Conservation (phyloP, 495 filamentous ascomycete genomes). For the Barbatosphaeria neglecta region DNA sequence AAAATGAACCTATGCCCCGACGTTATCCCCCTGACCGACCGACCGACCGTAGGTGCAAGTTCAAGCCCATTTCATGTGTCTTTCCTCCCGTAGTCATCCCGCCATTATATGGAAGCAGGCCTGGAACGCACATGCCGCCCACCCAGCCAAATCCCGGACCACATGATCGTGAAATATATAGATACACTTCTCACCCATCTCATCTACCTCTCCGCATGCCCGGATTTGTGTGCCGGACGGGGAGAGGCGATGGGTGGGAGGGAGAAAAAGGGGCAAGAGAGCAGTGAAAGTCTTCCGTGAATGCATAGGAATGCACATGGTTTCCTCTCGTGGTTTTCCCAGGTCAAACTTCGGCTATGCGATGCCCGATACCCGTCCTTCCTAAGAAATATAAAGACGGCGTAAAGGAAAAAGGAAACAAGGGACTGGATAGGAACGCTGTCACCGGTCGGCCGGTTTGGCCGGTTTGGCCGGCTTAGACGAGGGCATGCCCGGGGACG, state of each 20-base stretch:
- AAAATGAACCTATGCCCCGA: no score
- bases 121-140: no score
- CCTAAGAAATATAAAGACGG: background rate
- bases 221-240: background rate
- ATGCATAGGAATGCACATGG: background rate
- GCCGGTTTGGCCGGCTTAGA: conserved; percentile 23
- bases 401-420: background rate
- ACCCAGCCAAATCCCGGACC: no score
- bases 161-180: background rate
- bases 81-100: no score
- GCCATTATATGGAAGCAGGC: no score
- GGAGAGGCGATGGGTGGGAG: background rate
- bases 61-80: no score
- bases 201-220: background rate
- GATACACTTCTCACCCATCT: background rate
- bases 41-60: no score
- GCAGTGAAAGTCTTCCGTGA: background rate
- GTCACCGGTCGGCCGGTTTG: conserved; percentile 16
- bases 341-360: background rate
- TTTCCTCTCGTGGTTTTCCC: background rate
- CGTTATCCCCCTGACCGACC: no score
- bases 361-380: background rate
- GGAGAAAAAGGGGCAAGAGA: background rate
- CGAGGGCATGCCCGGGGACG: conserved; percentile 30
- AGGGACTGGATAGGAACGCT: no score